Evolutionary conservation across 2,329 filamentous ascomycete genomes (phyloP).

Genomic region (Fusarium euwallaceae): DNA sequence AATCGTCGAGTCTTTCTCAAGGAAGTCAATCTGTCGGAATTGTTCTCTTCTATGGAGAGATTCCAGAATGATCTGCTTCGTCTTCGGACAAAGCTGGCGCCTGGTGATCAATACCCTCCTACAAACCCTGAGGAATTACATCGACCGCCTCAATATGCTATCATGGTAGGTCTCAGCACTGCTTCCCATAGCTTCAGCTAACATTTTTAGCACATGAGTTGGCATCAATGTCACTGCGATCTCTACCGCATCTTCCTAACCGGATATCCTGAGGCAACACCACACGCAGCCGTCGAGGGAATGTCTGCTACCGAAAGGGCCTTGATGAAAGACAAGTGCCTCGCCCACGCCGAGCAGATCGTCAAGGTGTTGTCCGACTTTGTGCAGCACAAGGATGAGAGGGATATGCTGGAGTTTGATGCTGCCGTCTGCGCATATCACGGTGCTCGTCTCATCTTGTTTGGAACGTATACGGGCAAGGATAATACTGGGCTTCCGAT

Average conservation of each 20-base stretch:
- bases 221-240: slow-evolving; percentile 60
- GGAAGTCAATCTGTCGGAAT: slow-evolving; percentile 41
- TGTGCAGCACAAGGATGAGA: slow-evolving; percentile 47
- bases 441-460: slow-evolving; percentile 55
- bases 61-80: slow-evolving; percentile 47
- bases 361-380: slow-evolving; percentile 52
- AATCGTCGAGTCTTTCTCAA: slow-evolving; percentile 45
- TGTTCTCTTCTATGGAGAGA: slow-evolving; percentile 43
- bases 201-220: slow-evolving; percentile 46
- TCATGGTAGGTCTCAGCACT: slow-evolving; percentile 10
- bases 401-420: slow-evolving; percentile 55
- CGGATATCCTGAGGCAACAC: slow-evolving; percentile 57
- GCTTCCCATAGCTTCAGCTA: background rate
- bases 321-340: slow-evolving; percentile 49
- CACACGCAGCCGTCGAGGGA: slow-evolving; percentile 49
- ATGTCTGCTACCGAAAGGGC: slow-evolving; percentile 38
- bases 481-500: slow-evolving; percentile 44
- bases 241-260: slow-evolving; percentile 59
- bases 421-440: slow-evolving; percentile 60
- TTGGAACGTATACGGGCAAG: slow-evolving; percentile 44
- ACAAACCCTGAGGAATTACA: slow-evolving; percentile 31
- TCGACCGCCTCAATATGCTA: slow-evolving; percentile 38
- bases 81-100: slow-evolving; percentile 35
- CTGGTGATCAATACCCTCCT: slow-evolving; percentile 39
- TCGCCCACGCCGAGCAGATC: slow-evolving; percentile 56